Conservation (phyloP, 768 basidiomycete genomes). For the Agaricus subrufescens region DNA sequence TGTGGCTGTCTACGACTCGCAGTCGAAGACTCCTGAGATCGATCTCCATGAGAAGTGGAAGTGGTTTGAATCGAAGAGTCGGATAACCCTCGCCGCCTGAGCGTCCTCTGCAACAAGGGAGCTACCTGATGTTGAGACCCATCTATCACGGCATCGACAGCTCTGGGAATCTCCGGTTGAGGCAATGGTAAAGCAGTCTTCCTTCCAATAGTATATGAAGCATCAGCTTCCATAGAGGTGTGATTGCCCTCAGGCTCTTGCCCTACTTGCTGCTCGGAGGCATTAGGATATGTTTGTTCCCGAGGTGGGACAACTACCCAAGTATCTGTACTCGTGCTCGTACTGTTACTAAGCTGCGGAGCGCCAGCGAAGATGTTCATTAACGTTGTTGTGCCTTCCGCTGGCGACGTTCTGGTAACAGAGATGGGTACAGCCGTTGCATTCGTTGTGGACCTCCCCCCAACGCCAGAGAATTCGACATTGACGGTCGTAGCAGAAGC, state of each 20-base stretch:
- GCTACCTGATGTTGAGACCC: slow-evolving; percentile 40
- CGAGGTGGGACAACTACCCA: slow-evolving; percentile 67
- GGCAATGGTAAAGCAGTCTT: slow-evolving; percentile 18
- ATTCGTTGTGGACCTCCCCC: slow-evolving; percentile 36
- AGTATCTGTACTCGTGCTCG: slow-evolving; percentile 38
- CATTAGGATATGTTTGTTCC: slow-evolving; percentile 19
- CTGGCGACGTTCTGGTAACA: slow-evolving; percentile 1
- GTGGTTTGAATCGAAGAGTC: slow-evolving; percentile 93
- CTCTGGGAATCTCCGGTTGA: slow-evolving; percentile 44
- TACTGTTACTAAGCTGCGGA: slow-evolving; percentile 32
- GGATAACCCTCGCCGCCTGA: slow-evolving; percentile 77
- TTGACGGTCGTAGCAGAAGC: slow-evolving; percentile 92
- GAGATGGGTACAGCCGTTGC: slow-evolving; percentile 23
- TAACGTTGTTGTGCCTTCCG: slow-evolving; percentile 30
- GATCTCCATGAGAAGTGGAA: slow-evolving; percentile 55
- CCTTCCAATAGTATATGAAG: slow-evolving; percentile 14
- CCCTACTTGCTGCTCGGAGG: slow-evolving; percentile 12
- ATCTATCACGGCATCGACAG: slow-evolving; percentile 79
- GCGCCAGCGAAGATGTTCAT: slow-evolving; percentile 95
- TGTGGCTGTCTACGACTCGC: slow-evolving; percentile 14
- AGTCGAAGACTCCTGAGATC: not conserved
- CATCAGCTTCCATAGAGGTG: not conserved
- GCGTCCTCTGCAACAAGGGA: slow-evolving; percentile 59
- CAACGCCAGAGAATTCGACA: slow-evolving; percentile 87
- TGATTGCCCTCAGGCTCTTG: not conserved